Base-by-base conservation (phyloP, 2,329 filamentous ascomycete species). In the Nemania sp. region DNA sequence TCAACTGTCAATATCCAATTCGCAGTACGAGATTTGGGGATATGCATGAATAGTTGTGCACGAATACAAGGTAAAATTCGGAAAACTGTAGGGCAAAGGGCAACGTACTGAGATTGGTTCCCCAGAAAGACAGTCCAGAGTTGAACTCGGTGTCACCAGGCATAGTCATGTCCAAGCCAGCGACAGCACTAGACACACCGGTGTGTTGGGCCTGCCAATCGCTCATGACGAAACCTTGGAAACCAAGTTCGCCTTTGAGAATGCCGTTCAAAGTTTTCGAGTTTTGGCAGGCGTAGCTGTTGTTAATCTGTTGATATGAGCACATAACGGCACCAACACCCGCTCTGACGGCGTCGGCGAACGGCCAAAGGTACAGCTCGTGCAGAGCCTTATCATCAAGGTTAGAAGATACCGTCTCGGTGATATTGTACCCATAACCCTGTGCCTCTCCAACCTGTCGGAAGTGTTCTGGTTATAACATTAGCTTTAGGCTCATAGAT, bases 141-240 rank as follows among this genome's bases (percentile, higher is more conserved):
- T 92, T 88, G 82, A 81, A 71, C 29, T 63, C 51, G 5, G 70
- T 73, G 27, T 72, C 72, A 62, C 93, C 93, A 0, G 92, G 92
- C 93, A 96, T 96, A n/a, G 87, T 86, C 92, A 96, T 94, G 78
- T 97, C 93, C 26, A 96, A 83, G 45, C 93, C 93, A 24, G 92
- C 91, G 43, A 89, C 83, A 2, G 92, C 90, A 41, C 86, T 87
- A 27, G 88, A 82, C 5, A 87, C 89, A 70, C 91, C 91, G 3
- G 88, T 83, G 74, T 94, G 91, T 74, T 93, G 91, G 4, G 91
- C 93, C 72, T 87, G 83, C 91, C 92, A 96, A 78, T 97, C 93
- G n/a, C 86, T 89, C 87, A 93, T 89, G 65, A 95, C 86, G 74
- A 93, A 93, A 0, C 92, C 92, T 72, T 93, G 91, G 81, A 95